These are phyloP conservation scores for Aureobasidium vineae DNA, from an alignment of 2,329 filamentous ascomycete species.

Conservation along the genomic window DNA sequence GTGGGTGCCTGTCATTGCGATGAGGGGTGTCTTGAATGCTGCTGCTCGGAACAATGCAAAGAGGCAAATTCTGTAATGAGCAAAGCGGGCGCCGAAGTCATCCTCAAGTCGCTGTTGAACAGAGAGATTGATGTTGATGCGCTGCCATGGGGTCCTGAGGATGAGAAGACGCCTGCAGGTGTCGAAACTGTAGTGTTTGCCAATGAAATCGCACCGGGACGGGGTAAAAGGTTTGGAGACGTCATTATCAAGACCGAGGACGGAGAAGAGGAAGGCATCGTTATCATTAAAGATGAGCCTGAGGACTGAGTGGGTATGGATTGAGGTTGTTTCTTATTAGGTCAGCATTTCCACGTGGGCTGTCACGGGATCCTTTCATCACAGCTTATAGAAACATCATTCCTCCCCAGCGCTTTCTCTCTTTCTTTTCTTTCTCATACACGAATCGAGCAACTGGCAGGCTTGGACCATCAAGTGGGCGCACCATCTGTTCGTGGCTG, in stretches of 20 bases:
- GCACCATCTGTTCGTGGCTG: neutral
- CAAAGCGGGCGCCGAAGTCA: constrained; percentile 80
- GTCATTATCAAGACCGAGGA: constrained; percentile 43
- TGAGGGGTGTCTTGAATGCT: constrained; percentile 86
- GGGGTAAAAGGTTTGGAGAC: constrained; percentile 43
- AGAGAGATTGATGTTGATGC: constrained; percentile 76
- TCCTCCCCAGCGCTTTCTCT: neutral
- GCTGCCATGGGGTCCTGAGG: constrained; percentile 82
- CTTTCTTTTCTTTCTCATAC: neutral
- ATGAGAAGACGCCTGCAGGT: constrained; percentile 62
- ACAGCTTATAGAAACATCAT: too few species aligned
- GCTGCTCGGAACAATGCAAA: constrained; percentile 78
- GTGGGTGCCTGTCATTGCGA: constrained; percentile 74
- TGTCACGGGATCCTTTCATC: too few species aligned
- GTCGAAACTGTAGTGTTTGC: constrained; percentile 82
- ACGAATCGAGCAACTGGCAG: neutral
- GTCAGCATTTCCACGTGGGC: neutral
- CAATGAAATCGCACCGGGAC: constrained; percentile 58
- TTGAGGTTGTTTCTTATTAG: neutral
- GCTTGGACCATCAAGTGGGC: neutral
- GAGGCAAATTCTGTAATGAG: constrained; percentile 90
- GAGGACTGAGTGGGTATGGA: neutral
- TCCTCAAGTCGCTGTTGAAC: constrained; percentile 72
- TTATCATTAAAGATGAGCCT: constrained; percentile 26
- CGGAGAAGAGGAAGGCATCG: constrained; percentile 29